phyloP scores from a whole-genome alignment of 257 asterid species.

The Petunia secreta region DNA sequence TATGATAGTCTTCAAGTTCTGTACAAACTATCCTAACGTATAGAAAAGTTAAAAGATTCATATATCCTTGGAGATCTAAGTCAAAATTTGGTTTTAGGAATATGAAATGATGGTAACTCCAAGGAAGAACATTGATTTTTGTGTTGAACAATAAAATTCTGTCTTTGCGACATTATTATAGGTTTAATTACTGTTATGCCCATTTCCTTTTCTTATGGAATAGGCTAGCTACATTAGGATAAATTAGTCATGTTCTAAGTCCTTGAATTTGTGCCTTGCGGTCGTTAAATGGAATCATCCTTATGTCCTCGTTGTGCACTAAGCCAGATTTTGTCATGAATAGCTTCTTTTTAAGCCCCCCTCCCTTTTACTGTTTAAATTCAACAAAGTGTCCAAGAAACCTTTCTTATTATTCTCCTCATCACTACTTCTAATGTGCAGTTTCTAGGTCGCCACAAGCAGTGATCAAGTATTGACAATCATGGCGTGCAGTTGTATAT shows the following conservation, averaged over 20 bases:
- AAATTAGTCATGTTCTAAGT: slow-evolving; percentile 16
- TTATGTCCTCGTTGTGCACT: slow-evolving; percentile 53
- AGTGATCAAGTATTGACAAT: slow-evolving; percentile 18
- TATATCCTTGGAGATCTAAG: neutral
- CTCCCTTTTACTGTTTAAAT: slow-evolving; percentile 23
- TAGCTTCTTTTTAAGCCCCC: slow-evolving; percentile 36
- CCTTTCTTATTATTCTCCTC: neutral
- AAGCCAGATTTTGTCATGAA: slow-evolving; percentile 42
- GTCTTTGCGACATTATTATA: neutral
- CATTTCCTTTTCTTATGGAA: neutral
- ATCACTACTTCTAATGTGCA: slow-evolving; percentile 7
- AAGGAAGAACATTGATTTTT: neutral
- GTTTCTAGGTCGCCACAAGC: slow-evolving; percentile 1
- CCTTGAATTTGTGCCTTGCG: slow-evolving; percentile 19
- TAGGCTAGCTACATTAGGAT: neutral
- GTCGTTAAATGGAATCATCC: slow-evolving; percentile 44
- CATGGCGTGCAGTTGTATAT: slow-evolving; percentile 54
- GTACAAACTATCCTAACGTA: neutral
- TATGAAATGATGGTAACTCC: neutral
- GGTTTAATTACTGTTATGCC: slow-evolving; percentile 26
- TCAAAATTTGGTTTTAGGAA: slow-evolving; percentile 14
- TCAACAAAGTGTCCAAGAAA: slow-evolving; percentile 27
- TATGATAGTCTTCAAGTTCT: too few species aligned
- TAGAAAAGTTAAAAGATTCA: neutral
- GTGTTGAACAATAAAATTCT: neutral